These are phyloP conservation scores for Quillaja saponaria DNA, from an alignment of 306 rosid species.

Conservation along the genomic window DNA sequence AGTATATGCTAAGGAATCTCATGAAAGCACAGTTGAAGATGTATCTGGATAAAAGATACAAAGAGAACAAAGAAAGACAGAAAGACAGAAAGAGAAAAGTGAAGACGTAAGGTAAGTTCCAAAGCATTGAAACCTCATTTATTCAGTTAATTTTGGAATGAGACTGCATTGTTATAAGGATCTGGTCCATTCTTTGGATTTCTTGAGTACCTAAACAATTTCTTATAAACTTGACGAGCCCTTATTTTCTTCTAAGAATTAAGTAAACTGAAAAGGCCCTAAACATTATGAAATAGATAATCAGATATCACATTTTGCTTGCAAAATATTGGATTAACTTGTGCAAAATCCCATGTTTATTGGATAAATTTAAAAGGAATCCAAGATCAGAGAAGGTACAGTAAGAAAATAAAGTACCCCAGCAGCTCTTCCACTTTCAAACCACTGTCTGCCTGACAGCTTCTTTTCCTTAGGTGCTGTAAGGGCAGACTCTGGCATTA, in stretches of 20 bases:
- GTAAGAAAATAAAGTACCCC: constrained; percentile 43
- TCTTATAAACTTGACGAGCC: neutral
- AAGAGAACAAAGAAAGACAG: too few relatives aligned
- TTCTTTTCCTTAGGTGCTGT: constrained; percentile 89
- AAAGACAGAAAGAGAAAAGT: too few relatives aligned
- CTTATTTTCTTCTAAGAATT: neutral
- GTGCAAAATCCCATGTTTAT: neutral
- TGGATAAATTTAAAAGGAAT: neutral
- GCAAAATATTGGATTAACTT: constrained; percentile 5
- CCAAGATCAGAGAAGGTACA: neutral
- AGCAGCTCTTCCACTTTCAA: constrained; percentile 85
- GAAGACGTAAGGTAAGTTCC: too few relatives aligned
- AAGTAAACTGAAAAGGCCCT: neutral
- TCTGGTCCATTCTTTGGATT: neutral
- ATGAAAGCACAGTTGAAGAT: too few relatives aligned
- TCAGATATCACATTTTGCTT: neutral
- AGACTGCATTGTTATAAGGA: neutral
- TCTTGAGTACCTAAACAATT: neutral
- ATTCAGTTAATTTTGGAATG: neutral
- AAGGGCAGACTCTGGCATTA: constrained; percentile 94
- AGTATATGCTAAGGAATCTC: too few relatives aligned
- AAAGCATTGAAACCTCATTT: neutral
- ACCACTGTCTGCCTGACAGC: constrained; percentile 93
- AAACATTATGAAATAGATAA: neutral
- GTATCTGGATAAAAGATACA: too few relatives aligned